A percentile compares a stretch with the other conserved stretches of the same genome.
Evolutionary conservation across 495 filamentous ascomycete genomes (phyloP).

Genomic region (Oleoguttula mirabilis): DNA sequence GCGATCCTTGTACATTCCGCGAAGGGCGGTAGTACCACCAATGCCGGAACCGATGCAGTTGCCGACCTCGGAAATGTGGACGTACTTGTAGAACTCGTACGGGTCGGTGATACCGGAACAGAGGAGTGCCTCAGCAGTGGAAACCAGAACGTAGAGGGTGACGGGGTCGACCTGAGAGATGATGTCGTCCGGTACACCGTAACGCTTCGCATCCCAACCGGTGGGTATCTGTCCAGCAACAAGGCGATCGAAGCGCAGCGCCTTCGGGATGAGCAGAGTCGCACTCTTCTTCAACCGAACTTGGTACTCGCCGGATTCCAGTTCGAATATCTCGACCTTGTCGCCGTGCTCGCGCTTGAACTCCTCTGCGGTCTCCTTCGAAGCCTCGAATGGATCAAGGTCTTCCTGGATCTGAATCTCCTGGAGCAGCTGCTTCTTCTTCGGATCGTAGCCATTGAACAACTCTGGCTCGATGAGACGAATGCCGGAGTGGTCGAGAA

Average conservation of each 20-base stretch:
- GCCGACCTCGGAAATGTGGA: constrained; percentile 93
- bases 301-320: constrained; percentile 88
- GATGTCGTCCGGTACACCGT: constrained; percentile 95
- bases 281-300: constrained; percentile 92
- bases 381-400: constrained; percentile 90
- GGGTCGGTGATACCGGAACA: constrained; percentile 96
- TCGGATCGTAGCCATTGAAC: constrained; percentile 94
- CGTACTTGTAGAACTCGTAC: constrained; percentile 99
- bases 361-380: constrained; percentile 92
- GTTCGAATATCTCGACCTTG: constrained; percentile 93
- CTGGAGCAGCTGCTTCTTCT: constrained; percentile 95
- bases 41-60: constrained; percentile 98
- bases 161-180: constrained; percentile 95
- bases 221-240: constrained; percentile 95
- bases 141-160: constrained; percentile 86
- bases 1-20: constrained; percentile 97
- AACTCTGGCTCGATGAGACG: constrained; percentile 95
- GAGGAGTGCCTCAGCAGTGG: constrained; percentile 79
- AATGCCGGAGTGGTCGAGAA: constrained; percentile 94
- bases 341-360: constrained; percentile 95
- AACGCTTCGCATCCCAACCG: constrained; percentile 89
- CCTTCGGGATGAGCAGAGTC: constrained; percentile 88
- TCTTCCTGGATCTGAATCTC: constrained; percentile 96
- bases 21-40: constrained; percentile 79
- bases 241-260: constrained; percentile 87